These are phyloP conservation scores for Podospora pseudoanserina DNA, from an alignment of 495 filamentous ascomycete species.

Conservation along the genomic window DNA sequence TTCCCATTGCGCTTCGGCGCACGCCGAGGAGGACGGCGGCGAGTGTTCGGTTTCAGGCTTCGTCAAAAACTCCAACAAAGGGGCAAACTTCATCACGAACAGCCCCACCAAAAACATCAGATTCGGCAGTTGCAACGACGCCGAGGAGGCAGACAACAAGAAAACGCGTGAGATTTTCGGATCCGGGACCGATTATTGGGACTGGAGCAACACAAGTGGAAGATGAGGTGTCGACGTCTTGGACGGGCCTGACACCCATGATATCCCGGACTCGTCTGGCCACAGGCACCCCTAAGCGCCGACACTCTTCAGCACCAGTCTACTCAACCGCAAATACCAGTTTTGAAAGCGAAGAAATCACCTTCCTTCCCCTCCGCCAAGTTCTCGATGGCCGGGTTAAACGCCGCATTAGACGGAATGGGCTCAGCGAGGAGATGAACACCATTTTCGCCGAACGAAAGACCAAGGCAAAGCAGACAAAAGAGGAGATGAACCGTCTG, in stretches of 20 bases:
- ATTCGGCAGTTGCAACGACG: slow-evolving; percentile 7
- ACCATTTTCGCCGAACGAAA: slow-evolving; percentile 57
- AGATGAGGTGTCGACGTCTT: slow-evolving; percentile 28
- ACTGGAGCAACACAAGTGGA: too few relatives aligned
- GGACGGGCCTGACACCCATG: slow-evolving; percentile 68
- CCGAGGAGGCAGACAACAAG: slow-evolving; percentile 32
- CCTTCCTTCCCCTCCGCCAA: slow-evolving; percentile 64
- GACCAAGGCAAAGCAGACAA: slow-evolving; percentile 35
- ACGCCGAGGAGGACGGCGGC: slow-evolving; percentile 19
- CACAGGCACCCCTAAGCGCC: slow-evolving; percentile 23
- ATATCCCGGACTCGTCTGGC: slow-evolving; percentile 47
- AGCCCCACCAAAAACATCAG: neutral
- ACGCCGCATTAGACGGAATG: slow-evolving; percentile 64
- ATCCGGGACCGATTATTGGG: slow-evolving; percentile 51
- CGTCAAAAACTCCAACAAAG: neutral
- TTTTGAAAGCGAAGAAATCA: slow-evolving; percentile 28
- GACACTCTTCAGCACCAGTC: slow-evolving; percentile 20
- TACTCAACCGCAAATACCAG: neutral
- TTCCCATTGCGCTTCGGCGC: slow-evolving; percentile 32
- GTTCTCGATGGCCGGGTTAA: slow-evolving; percentile 68
- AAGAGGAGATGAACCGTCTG: slow-evolving; percentile 46
- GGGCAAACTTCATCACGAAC: neutral
- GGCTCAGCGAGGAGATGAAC: slow-evolving; percentile 74
- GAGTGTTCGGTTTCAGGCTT: neutral
- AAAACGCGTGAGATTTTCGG: slow-evolving; percentile 70